Conservation (phyloP, 768 basidiomycete genomes). For the Chlorophyllum brunneum region DNA sequence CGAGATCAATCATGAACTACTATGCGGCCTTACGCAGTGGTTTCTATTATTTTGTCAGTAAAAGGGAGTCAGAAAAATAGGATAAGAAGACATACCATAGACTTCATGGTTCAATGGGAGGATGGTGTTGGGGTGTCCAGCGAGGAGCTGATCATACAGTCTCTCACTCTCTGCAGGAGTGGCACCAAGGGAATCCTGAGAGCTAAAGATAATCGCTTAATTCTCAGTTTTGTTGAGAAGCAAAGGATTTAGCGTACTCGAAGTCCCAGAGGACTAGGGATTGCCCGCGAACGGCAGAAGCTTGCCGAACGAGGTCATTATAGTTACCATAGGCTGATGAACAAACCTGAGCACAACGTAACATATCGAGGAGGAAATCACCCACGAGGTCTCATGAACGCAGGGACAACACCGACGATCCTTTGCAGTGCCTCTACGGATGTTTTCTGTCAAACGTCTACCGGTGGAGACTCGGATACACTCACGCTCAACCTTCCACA, state of each 20-base stretch:
- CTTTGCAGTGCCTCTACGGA: constrained; percentile 34
- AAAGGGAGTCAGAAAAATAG: background rate
- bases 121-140: constrained; percentile 29
- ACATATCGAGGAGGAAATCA: background rate
- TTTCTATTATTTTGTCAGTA: constrained; percentile 21
- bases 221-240: too few relatives aligned
- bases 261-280: constrained; percentile 37
- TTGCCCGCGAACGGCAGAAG: constrained; percentile 30
- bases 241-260: too few relatives aligned
- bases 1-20: too few relatives aligned
- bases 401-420: constrained; percentile 39
- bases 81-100: constrained; percentile 21
- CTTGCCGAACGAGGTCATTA: constrained; percentile 43
- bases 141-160: constrained; percentile 25
- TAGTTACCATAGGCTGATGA: constrained; percentile 40
- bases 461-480: background rate
- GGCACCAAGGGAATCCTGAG: constrained; percentile 34
- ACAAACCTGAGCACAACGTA: background rate
- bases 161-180: constrained; percentile 28
- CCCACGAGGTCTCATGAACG: constrained; percentile 46
- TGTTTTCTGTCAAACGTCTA: too few relatives aligned
- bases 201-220: too few relatives aligned
- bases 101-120: constrained; percentile 42
- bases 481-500: constrained; percentile 43
- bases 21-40: constrained; percentile 35